These are phyloP conservation scores for Syzygium aromaticum DNA, from an alignment of 345 rosid genomes.

Conservation along the genomic window DNA sequence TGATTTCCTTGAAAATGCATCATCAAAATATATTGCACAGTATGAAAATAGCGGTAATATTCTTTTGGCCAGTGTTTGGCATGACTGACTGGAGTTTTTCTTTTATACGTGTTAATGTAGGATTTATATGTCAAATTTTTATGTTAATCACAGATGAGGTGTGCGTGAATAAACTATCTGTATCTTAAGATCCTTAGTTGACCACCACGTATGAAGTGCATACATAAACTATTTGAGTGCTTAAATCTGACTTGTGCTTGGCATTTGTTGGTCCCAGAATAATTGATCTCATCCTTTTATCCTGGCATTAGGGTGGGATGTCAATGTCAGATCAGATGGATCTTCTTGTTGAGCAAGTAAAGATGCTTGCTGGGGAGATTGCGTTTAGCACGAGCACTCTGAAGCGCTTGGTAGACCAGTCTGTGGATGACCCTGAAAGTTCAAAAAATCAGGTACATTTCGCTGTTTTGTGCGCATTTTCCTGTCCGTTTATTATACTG, in stretches of 20 bases:
- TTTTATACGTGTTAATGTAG: background rate
- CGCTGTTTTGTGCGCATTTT: background rate
- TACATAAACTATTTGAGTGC: background rate
- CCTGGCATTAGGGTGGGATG: constrained; percentile 50
- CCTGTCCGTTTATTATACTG: background rate
- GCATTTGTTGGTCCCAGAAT: background rate
- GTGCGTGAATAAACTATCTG: background rate
- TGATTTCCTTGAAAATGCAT: background rate
- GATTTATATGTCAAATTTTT: background rate
- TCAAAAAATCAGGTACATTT: constrained; percentile 61
- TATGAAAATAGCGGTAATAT: background rate
- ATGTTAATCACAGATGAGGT: background rate
- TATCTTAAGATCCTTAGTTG: background rate
- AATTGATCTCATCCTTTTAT: background rate
- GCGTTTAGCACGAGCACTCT: constrained; percentile 91
- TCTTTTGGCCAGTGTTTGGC: background rate
- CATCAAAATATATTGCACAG: background rate
- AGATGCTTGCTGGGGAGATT: constrained; percentile 98
- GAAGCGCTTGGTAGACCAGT: constrained; percentile 91
- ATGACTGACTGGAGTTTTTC: background rate
- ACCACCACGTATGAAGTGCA: background rate
- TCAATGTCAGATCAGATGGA: constrained; percentile 84
- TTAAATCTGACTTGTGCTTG: background rate
- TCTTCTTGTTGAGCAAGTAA: constrained; percentile 95
- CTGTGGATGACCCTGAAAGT: constrained; percentile 75